Evolutionary conservation across 176 grass and related monocot genomes (phyloP), one percentile per base, ranked within the genome.

Genomic region (Chrysopogon serrulatus): DNA sequence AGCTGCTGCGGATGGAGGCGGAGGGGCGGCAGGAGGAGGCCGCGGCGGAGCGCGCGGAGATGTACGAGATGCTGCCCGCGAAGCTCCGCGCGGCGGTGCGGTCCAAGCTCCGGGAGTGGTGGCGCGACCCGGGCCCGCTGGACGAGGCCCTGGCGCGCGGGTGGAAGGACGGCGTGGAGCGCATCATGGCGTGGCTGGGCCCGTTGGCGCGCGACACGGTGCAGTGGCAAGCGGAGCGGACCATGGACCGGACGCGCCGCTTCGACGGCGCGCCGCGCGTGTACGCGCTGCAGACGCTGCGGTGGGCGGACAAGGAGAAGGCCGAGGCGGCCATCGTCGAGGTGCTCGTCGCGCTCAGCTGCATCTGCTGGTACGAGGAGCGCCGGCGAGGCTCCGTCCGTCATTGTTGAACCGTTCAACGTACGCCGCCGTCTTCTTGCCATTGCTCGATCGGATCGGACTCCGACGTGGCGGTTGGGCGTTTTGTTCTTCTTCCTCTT

Each of bases 301-400:
- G 91, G 76, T 82, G 91, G 77, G 87, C 96, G 34, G 88, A 99
- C 85, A 83, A 82, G 76, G 91, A 88, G 19, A 99, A 99, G 83
- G 86, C 94, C 13, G 96, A 96, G 74, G 93, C 93, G 8, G 93
- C 96, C 34, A 92, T 99, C 68, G 93, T 89, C 3, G 96, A 99
- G 85, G 93, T 99, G 68, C 90, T 99, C 49, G 93, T 99, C n/a
- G 93, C 87, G 40, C 87, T 99, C 17, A 99, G 91, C 83, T 99
- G 96, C 77, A 80, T 94, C 65, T 91, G 89, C 80, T 94, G 96
- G 93, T 99, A 99, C 82, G 91, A 94, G 79, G 93, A 96, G 72
- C 91, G 74, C n/a, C 85, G 76, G 57, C 90, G 85, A 28, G 87
- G 83, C 28, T 92, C 93, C 15, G 44, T 92, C 33, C 79, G 89